Percentiles rank a stretch among this genome's conserved stretches.
phyloP scores from a whole-genome alignment of 148 eudicot genomes.

The Dysphania ambrosioides region DNA sequence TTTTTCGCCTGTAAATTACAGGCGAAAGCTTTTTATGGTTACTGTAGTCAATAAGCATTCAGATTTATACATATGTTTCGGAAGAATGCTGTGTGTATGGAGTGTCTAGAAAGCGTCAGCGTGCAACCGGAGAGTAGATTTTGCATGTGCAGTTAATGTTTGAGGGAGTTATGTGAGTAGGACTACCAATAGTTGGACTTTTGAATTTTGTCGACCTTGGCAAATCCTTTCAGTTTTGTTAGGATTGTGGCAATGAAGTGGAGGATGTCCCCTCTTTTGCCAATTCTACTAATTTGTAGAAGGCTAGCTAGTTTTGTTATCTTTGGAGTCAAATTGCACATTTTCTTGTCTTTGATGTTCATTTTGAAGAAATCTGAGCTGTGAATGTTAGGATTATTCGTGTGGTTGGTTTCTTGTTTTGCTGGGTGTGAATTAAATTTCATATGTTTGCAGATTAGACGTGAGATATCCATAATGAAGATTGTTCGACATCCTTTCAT shows the following conservation, averaged over 20 bases:
- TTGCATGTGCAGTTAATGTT: not conserved
- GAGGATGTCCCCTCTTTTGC: not conserved
- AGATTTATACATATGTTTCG: not conserved
- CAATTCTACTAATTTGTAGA: not conserved
- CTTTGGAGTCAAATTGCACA: not conserved
- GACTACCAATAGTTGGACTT: not conserved
- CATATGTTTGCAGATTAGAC: conserved; percentile 63
- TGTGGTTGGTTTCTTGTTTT: not conserved
- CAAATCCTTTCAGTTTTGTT: not conserved
- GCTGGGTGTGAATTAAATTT: conserved; percentile 8
- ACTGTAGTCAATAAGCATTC: too few species aligned
- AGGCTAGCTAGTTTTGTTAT: not conserved
- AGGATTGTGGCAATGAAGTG: not conserved
- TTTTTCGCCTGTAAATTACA: too few species aligned
- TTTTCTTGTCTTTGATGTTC: not conserved
- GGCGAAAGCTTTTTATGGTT: too few species aligned
- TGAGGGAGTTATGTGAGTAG: not conserved
- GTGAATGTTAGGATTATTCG: not conserved
- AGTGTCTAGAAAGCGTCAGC: not conserved
- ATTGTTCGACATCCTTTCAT: conserved; percentile 90
- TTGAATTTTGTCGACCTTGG: not conserved
- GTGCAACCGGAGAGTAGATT: not conserved
- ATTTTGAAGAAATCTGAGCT: not conserved
- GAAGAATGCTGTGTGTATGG: not conserved
- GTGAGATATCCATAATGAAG: conserved; percentile 98